A percentile compares a stretch with the other conserved stretches of the same genome.
These are phyloP conservation scores for Coniochaeta ligniaria DNA, from an alignment of 2,329 filamentous ascomycete genomes.

Conservation along the genomic window DNA sequence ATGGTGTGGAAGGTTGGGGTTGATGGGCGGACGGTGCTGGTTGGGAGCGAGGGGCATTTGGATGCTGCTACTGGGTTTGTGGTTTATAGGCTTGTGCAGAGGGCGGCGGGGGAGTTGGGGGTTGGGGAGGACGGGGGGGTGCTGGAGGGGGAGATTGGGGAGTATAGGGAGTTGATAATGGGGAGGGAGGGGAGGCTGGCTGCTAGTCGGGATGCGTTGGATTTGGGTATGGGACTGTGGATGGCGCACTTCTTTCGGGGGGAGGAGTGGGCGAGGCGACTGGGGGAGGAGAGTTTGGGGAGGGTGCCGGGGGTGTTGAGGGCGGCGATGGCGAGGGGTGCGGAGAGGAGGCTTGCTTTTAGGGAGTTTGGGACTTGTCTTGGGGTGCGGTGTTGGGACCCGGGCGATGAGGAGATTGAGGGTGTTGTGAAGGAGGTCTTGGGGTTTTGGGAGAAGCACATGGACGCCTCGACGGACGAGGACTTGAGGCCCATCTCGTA, in stretches of 20 bases:
- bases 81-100: constrained; percentile 39
- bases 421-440: constrained; percentile 19
- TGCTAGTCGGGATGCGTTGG: constrained; percentile 42
- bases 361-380: constrained; percentile 47
- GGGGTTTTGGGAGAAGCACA: constrained; percentile 24
- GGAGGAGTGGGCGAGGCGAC: constrained; percentile 38
- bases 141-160: constrained; percentile 40
- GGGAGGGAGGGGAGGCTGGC: constrained; percentile 31
- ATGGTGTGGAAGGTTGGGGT: constrained; percentile 52
- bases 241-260: constrained; percentile 41
- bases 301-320: constrained; percentile 17
- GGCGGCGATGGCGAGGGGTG: constrained; percentile 14
- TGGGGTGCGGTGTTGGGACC: constrained; percentile 33
- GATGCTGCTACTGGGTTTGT: constrained; percentile 49
- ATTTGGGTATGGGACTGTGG: constrained; percentile 55
- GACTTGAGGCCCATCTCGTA: constrained; percentile 45
- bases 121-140: constrained; percentile 17
- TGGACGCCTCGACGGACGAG: constrained; percentile 22
- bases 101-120: constrained; percentile 22
- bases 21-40: constrained; percentile 38
- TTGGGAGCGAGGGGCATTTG: constrained; percentile 44
- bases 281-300: constrained; percentile 23
- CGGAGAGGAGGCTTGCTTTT: constrained; percentile 35
- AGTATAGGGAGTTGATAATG: constrained; percentile 45
- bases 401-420: constrained; percentile 21